Evolutionary conservation across 2,329 filamentous ascomycete genomes (phyloP), one percentile per base, ranked within the genome.

Genomic region (Neopestalotiopsis sp.): DNA sequence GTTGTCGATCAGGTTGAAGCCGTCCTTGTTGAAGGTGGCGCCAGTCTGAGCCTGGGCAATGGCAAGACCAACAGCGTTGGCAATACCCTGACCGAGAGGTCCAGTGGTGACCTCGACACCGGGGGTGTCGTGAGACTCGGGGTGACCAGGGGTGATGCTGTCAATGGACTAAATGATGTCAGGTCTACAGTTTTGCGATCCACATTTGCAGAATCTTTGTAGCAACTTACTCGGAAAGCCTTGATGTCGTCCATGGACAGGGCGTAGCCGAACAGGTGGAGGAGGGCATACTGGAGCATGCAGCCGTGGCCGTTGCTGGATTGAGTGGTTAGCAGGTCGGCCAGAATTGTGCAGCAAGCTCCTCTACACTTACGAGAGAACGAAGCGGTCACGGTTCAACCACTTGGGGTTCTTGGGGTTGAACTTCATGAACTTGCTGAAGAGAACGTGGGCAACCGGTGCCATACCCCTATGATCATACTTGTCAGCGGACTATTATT

Each of bases 341-440:
- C 45, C 14, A 4, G 17, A 6, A 12, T 52, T 66, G 58, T 58
- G 3, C 40, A 56, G 60, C 2, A 66, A 49, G 12, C 10, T 14
- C 49, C 12, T 7, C 10, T 20, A 59, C 24, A 92, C 95, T 89
- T 90, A 98, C 95, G 96, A 99, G 82, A 99, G 94, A 72, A 99
- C 94, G 81, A 99, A 99, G 83, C 96, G 93, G 85, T 99, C 96
- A 80, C 96, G 92, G 90, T 98, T 98, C 78, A 96, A 79, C 95
- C 95, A 99, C 74, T 94, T 88, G 77, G 96, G 94, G 90, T 97
- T 98, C 92, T 98, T 97, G 78, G 96, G 96, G 92, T 98, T 99
- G 90, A 98, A 99, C 83, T 86, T 97, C 94, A 99, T 94, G 89
- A 98, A 97, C 84, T 96, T 97, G 90, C 97, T 97, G 88, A 94